Evolutionary conservation across 2,329 filamentous ascomycete species (phyloP).

Genomic region (Fusarium stilboides): DNA sequence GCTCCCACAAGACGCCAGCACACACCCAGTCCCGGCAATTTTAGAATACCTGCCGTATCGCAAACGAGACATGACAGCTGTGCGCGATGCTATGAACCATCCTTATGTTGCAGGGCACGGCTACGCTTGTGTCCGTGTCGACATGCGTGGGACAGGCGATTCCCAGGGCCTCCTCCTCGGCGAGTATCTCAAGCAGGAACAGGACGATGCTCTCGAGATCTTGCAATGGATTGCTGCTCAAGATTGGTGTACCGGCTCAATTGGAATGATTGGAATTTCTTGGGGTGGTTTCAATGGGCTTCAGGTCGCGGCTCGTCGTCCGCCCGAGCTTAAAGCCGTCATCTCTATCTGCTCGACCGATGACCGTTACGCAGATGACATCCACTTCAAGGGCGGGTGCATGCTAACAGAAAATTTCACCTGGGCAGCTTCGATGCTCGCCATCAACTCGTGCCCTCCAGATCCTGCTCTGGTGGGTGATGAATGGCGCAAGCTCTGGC

Average conservation of each 20-base stretch:
- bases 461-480: conserved; percentile 13
- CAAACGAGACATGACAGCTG: conserved; percentile 13
- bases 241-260: conserved; percentile 5
- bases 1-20: conserved; percentile 3
- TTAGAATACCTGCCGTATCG: conserved; percentile 14
- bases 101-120: conserved; percentile 4
- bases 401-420: conserved; percentile 13
- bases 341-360: conserved; percentile 15
- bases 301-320: conserved; percentile 10
- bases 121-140: conserved; percentile 8
- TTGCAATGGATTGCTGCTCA: conserved; percentile 10
- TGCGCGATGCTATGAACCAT: conserved; percentile 16
- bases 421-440: conserved; percentile 20
- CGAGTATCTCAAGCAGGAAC: conserved; percentile 11
- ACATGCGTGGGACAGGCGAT: conserved; percentile 17
- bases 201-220: conserved; percentile 11
- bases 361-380: conserved; percentile 13
- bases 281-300: conserved; percentile 23
- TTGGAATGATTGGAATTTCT: conserved; percentile 21
- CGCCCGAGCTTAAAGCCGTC: conserved; percentile 5
- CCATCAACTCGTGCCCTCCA: conserved; percentile 13
- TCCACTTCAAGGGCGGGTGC: conserved; percentile 23
- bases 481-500: conserved; percentile 9
- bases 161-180: conserved; percentile 8
- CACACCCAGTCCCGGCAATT: conserved; percentile 13